Conservation (phyloP, 352 stramenopile species). For the Pythium vanterpoolii region DNA sequence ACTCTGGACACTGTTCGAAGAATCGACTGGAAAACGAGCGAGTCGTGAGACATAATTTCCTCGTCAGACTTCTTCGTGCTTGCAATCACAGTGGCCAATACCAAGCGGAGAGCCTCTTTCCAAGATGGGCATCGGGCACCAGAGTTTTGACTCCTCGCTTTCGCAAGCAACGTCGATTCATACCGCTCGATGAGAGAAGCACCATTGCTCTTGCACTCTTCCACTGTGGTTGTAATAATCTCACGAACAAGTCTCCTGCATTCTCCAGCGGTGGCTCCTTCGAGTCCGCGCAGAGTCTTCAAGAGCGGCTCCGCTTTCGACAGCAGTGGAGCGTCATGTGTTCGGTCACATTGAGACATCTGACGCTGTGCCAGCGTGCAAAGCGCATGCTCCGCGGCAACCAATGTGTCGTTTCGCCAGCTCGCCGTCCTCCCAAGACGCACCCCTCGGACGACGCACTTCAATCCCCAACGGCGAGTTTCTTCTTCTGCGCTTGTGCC, state of each 20-base stretch:
- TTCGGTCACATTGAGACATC: conserved; percentile 2
- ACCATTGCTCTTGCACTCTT: neutral
- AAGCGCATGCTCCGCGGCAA: conserved; percentile 35
- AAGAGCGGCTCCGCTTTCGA: neutral
- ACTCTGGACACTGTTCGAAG: conserved; percentile 36
- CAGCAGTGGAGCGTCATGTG: neutral
- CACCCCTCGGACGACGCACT: conserved; percentile 49
- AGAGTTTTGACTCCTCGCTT: neutral
- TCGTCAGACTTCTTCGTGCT: neutral
- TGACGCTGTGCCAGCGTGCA: conserved; percentile 14
- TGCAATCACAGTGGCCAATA: neutral
- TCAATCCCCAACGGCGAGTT: conserved; percentile 57
- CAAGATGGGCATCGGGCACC: neutral
- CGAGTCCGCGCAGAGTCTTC: neutral
- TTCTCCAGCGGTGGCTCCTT: neutral
- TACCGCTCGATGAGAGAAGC: neutral
- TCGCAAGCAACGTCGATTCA: neutral
- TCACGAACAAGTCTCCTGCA: neutral
- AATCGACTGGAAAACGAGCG: conserved; percentile 12
- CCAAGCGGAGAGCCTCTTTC: conserved; percentile 5
- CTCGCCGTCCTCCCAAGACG: conserved; percentile 7
- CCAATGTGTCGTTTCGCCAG: conserved; percentile 34
- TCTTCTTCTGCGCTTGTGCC: conserved; percentile 27
- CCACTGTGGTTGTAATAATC: neutral
- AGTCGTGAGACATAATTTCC: neutral